Percentiles rank a stretch among this genome's conserved stretches.
These are phyloP conservation scores for Bryoerythrophyllum caledonicum DNA, from an alignment of 225 moss, liverwort and hornwort genomes.

Conservation along the genomic window DNA sequence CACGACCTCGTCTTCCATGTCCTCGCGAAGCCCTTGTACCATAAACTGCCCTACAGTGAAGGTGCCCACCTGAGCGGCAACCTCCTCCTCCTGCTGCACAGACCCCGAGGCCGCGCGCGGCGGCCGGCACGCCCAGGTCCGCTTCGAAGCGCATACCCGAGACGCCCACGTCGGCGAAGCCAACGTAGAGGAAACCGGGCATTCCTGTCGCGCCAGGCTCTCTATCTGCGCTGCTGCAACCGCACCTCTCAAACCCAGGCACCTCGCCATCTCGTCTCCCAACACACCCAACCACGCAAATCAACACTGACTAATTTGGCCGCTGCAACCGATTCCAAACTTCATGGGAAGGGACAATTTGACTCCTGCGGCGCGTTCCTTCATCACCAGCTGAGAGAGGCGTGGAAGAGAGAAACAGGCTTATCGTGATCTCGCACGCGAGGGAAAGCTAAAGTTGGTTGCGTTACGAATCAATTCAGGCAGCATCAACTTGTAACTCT, in stretches of 20 bases:
- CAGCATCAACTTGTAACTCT: background rate
- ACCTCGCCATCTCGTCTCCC: slow-evolving; percentile 21
- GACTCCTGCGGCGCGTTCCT: too few species aligned
- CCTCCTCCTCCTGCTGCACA: slow-evolving; percentile 47
- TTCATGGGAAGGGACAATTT: too few species aligned
- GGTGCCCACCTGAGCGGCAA: slow-evolving; percentile 29
- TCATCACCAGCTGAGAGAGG: background rate
- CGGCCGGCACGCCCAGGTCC: slow-evolving; percentile 2
- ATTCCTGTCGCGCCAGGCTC: slow-evolving; percentile 28
- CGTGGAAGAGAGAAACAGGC: slow-evolving; percentile 23
- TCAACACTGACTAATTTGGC: background rate
- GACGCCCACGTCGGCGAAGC: slow-evolving; percentile 1
- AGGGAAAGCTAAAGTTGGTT: slow-evolving; percentile 19
- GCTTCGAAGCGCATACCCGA: slow-evolving; percentile 1
- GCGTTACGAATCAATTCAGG: slow-evolving; percentile 4
- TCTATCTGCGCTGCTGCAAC: slow-evolving; percentile 13
- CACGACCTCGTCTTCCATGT: slow-evolving; percentile 82
- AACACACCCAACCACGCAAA: background rate
- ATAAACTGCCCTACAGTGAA: slow-evolving; percentile 57
- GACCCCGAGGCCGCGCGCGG: slow-evolving; percentile 39
- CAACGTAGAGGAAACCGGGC: background rate
- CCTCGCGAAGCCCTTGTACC: slow-evolving; percentile 79
- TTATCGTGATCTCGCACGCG: slow-evolving; percentile 37
- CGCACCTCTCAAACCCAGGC: slow-evolving; percentile 22
- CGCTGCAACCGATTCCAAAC: background rate